These are phyloP conservation scores for Pestalotiopsis sp. DNA, from an alignment of 2,329 filamentous ascomycete genomes.

Conservation along the genomic window DNA sequence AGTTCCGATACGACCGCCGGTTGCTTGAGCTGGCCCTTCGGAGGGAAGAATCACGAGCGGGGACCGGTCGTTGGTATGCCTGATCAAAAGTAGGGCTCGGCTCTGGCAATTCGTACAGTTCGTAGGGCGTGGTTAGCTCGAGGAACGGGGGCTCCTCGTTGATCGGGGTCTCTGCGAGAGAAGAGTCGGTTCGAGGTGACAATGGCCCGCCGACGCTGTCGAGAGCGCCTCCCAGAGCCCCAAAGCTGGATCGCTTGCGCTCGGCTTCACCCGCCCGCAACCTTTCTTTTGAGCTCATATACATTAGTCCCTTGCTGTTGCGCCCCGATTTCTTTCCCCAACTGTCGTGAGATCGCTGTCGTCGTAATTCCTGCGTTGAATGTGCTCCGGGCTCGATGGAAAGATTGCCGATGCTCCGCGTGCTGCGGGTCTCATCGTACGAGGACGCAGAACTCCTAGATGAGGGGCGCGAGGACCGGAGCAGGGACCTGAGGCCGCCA, in stretches of 20 bases:
- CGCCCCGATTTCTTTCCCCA: constrained; percentile 62
- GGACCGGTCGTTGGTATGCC: constrained; percentile 47
- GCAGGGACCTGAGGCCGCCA: constrained; percentile 59
- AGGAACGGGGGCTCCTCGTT: constrained; percentile 52
- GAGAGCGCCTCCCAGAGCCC: constrained; percentile 39
- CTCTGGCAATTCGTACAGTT: constrained; percentile 18
- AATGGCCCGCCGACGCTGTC: constrained; percentile 39
- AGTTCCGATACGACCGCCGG: constrained; percentile 55
- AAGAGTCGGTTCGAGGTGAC: constrained; percentile 45
- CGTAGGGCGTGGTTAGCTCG: constrained; percentile 16
- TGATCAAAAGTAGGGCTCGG: constrained; percentile 24
- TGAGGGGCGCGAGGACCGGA: constrained; percentile 62
- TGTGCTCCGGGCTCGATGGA: constrained; percentile 62
- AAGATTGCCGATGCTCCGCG: constrained; percentile 66
- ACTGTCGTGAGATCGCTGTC: constrained; percentile 60
- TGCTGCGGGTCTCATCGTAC: constrained; percentile 60
- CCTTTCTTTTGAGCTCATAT: constrained; percentile 73
- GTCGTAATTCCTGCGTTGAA: constrained; percentile 50
- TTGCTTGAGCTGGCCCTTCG: constrained; percentile 56
- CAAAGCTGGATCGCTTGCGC: constrained; percentile 55
- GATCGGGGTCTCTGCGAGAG: constrained; percentile 56
- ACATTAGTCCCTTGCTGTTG: constrained; percentile 64
- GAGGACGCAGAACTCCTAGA: constrained; percentile 60
- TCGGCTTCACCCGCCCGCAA: constrained; percentile 65
- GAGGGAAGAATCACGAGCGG: constrained; percentile 69